Evolutionary conservation across 352 stramenopile genomes (phyloP), one percentile per base, ranked within the genome.

Genomic region (Phytophthora sp.): DNA sequence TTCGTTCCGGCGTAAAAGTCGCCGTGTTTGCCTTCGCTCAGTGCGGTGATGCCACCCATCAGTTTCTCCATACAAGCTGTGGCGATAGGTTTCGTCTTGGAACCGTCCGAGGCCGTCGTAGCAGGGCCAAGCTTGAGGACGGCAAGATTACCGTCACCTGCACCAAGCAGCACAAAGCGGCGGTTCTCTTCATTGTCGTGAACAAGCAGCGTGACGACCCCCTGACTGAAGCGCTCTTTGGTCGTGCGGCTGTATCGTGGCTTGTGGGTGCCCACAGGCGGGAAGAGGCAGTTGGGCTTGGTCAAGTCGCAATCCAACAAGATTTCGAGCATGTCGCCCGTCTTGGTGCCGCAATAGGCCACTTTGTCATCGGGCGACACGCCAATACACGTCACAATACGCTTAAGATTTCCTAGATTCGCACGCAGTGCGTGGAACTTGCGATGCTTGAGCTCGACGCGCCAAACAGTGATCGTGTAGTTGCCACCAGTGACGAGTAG

Each of bases 251-350:
- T 91, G 76, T 98, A 98, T 18, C 82, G 84, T 29, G 86, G 86
- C 68, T 91, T 95, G 45, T 92, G 81, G 15, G 79, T 90, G 4
- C 86, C 85, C 12, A 95, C 82, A 16, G 80, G 82, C 23, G 84
- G 86, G 51, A 93, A 84, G 8, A 91, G 67, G 61, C 86, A 94
- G 47, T 90, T 87, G 21, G 84, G 79, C 50, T 97, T 97, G 59
- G 97, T 98, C 49, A 97, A 79, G 75, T 98, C 95, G 57, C 94
- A 92, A 66, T 98, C 89, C 30, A 99, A 83, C 46, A 91, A 86
- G 74, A 99, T 97, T 64, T 98, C 94, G 26, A 99, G 78, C 29
- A 99, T 69, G 61, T 99, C 97, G 45, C 96, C 96, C 0, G 96
- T 98, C 66, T 96, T 97, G 30, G 95, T 99, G 38, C 96, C 97